A percentile compares a stretch with the other conserved stretches of the same genome.
Evolutionary conservation across 108 stramenopile species (phyloP).

Genomic region (Cyclotella distinguenda): DNA sequence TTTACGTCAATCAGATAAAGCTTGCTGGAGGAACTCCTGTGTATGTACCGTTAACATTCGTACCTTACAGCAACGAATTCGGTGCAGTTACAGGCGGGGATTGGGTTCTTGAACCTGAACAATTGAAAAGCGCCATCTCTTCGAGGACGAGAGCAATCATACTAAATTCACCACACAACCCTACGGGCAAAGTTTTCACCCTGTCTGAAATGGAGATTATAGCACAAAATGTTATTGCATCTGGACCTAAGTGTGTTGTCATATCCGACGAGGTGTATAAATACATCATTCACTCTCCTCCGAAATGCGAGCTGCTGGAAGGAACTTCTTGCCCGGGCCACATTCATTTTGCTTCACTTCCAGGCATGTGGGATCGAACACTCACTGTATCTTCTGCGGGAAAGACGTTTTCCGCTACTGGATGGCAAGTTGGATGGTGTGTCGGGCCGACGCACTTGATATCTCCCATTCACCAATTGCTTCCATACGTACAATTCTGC

Average conservation of each 20-base stretch:
- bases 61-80: constrained; percentile 42
- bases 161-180: constrained; percentile 99
- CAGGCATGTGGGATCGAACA: constrained; percentile 90
- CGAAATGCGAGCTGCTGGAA: constrained; percentile 8
- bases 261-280: constrained; percentile 98
- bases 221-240: constrained; percentile 73
- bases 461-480: constrained; percentile 66
- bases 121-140: constrained; percentile 74
- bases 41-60: constrained; percentile 78
- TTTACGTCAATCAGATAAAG: constrained; percentile 85
- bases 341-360: constrained; percentile 83
- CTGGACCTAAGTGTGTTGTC: constrained; percentile 75
- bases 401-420: constrained; percentile 98
- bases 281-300: constrained; percentile 91
- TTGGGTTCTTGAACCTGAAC: constrained; percentile 80
- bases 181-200: constrained; percentile 96
- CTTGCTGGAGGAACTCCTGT: constrained; percentile 84
- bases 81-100: constrained; percentile 60
- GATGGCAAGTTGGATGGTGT: constrained; percentile 99
- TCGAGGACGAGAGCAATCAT: constrained; percentile 88
- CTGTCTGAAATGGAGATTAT: constrained; percentile 87
- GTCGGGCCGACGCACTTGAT: constrained; percentile 86
- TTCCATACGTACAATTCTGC: constrained; percentile 96
- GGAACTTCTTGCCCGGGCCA: constrained; percentile 66
- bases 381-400: constrained; percentile 97